Percentiles rank a stretch among this genome's conserved stretches.
These are phyloP conservation scores for Globisporangium nodosum DNA, from an alignment of 352 stramenopile species.

Conservation along the genomic window DNA sequence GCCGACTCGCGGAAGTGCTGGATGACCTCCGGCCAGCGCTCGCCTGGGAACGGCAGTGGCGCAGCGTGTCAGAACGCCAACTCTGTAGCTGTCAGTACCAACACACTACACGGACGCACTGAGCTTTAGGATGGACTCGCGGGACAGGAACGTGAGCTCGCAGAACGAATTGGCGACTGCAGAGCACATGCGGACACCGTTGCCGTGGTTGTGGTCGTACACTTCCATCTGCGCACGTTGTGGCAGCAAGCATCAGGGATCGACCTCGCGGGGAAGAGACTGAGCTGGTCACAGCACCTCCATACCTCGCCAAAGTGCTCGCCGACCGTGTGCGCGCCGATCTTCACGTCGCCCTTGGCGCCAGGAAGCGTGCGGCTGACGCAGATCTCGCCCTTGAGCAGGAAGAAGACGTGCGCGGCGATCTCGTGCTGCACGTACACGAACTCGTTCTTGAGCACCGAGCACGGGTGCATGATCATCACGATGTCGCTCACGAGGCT, in stretches of 20 bases:
- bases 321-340: constrained; percentile 40
- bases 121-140: constrained; percentile 67
- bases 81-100: background rate
- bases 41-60: constrained; percentile 19
- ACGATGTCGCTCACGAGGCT: constrained; percentile 82
- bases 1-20: constrained; percentile 55
- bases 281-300: background rate
- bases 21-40: constrained; percentile 67
- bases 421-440: constrained; percentile 81
- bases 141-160: constrained; percentile 76
- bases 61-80: background rate
- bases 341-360: constrained; percentile 36
- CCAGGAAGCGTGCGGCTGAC: constrained; percentile 48
- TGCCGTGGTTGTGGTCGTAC: constrained; percentile 71
- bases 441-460: constrained; percentile 69
- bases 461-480: constrained; percentile 74
- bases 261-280: background rate
- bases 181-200: constrained; percentile 80
- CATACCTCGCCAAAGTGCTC: constrained; percentile 80
- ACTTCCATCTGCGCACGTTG: constrained; percentile 50
- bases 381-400: constrained; percentile 68
- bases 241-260: background rate
- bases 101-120: constrained; percentile 25
- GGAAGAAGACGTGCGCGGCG: constrained; percentile 78
- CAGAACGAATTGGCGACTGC: constrained; percentile 74